phyloP scores from a whole-genome alignment of 192 early-diverging fungal species.

The Geosiphon pyriformis region DNA sequence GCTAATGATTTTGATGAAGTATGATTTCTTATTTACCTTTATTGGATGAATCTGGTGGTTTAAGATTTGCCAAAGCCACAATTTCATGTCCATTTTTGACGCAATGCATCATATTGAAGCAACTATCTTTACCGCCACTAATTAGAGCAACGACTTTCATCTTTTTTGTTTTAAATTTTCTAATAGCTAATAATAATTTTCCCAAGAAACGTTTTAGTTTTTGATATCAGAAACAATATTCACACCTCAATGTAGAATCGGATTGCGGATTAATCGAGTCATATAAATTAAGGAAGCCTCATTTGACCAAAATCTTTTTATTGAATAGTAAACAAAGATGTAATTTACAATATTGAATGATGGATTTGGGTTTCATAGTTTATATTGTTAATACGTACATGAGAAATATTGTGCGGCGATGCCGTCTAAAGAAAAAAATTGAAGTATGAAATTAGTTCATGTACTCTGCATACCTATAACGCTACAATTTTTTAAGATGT shows the following conservation, averaged over 20 bases:
- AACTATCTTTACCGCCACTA: constrained; percentile 97
- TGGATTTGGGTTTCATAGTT: too few relatives aligned
- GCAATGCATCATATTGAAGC: constrained; percentile 94
- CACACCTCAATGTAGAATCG: too few relatives aligned
- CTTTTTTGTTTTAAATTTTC: not conserved
- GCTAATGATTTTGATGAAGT: too few relatives aligned
- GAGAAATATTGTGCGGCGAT: not conserved
- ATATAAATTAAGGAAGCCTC: too few relatives aligned
- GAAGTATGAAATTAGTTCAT: not conserved
- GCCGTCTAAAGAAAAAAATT: not conserved
- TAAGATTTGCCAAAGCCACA: constrained; percentile 88
- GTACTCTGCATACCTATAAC: constrained; percentile 25
- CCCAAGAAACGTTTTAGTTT: not conserved
- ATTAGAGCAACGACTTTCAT: constrained; percentile 26
- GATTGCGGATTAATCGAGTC: too few relatives aligned
- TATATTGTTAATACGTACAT: not conserved
- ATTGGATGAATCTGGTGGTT: constrained; percentile 55
- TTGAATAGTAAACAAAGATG: too few relatives aligned
- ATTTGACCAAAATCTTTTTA: too few relatives aligned
- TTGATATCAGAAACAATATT: too few relatives aligned
- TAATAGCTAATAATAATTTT: not conserved
- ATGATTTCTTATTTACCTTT: constrained; percentile 52
- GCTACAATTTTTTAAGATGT: constrained; percentile 8
- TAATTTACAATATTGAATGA: too few relatives aligned
- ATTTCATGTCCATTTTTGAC: constrained; percentile 89